Conservation (phyloP, 2,329 filamentous ascomycete species). For the Arthroderma sp. region DNA sequence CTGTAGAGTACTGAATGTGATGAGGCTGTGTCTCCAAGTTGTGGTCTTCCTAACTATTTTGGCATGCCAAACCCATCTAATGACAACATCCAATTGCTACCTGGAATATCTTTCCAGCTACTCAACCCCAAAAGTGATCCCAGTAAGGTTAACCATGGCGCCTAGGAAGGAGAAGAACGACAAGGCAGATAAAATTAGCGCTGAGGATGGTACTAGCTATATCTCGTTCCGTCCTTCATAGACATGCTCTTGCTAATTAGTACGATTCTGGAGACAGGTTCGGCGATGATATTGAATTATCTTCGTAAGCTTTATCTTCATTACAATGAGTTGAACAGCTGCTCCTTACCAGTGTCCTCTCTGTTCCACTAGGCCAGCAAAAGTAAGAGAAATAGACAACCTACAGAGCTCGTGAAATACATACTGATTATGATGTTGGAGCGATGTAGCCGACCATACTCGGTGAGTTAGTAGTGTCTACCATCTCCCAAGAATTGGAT, state of each 20-base stretch:
- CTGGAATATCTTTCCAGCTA: too few relatives aligned
- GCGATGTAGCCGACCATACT: constrained; percentile 38
- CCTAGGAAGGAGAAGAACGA: constrained; percentile 27
- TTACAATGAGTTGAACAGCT: background rate
- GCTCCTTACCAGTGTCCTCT: background rate
- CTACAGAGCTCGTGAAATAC: background rate
- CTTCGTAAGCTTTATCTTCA: constrained; percentile 28
- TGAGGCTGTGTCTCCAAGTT: too few relatives aligned
- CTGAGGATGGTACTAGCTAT: constrained; percentile 16
- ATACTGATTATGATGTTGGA: background rate
- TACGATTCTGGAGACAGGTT: constrained; percentile 15
- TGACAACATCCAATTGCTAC: too few relatives aligned
- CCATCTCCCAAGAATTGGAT: background rate
- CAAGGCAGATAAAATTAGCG: constrained; percentile 10
- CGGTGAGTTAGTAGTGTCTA: constrained; percentile 23
- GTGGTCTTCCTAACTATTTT: too few relatives aligned
- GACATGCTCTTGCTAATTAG: too few relatives aligned
- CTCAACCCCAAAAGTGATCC: too few relatives aligned
- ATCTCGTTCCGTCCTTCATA: too few relatives aligned
- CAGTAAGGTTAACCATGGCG: constrained; percentile 20
- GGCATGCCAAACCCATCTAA: too few relatives aligned
- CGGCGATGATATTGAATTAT: constrained; percentile 37
- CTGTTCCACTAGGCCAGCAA: constrained; percentile 28
- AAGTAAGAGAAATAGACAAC: constrained; percentile 25
- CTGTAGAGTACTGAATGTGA: too few relatives aligned